These are phyloP conservation scores for Boletellus ananiceps DNA, from an alignment of 768 basidiomycete genomes.

Conservation along the genomic window DNA sequence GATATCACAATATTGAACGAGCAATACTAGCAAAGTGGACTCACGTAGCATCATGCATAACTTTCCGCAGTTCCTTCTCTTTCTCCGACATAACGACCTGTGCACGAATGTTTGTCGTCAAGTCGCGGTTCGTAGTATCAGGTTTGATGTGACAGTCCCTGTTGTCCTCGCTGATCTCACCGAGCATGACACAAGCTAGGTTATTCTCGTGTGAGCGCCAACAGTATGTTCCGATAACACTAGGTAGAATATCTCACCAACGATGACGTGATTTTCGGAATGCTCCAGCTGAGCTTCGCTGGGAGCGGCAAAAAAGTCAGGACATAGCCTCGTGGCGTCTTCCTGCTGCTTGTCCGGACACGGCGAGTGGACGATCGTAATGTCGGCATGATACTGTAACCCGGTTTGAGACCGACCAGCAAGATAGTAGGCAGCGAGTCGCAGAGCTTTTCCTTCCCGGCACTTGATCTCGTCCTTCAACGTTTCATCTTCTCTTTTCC, in stretches of 20 bases:
- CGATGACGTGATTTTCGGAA: slow-evolving; percentile 4
- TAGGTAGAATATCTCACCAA: neutral
- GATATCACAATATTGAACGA: neutral
- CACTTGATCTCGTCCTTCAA: neutral
- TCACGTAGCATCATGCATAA: slow-evolving; percentile 10
- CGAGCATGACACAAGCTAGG: slow-evolving; percentile 4
- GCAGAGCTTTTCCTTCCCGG: neutral
- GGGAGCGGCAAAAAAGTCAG: slow-evolving; percentile 15
- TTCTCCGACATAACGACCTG: slow-evolving; percentile 6
- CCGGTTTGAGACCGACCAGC: neutral
- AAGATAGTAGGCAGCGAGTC: slow-evolving; percentile 6
- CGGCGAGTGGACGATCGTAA: slow-evolving; percentile 8
- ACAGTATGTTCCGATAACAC: too few relatives aligned
- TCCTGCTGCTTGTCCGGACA: slow-evolving; percentile 3
- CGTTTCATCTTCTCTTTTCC: neutral
- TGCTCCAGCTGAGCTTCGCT: slow-evolving; percentile 8
- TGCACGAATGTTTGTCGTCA: slow-evolving; percentile 9
- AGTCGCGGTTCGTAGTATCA: neutral
- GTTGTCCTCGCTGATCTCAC: slow-evolving; percentile 4
- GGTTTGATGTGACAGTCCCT: neutral
- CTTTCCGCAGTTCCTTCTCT: neutral
- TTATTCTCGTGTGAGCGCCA: neutral
- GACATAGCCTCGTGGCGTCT: slow-evolving; percentile 13
- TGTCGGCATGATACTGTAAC: slow-evolving; percentile 10
- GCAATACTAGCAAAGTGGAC: neutral